A percentile compares a stretch with the other conserved stretches of the same genome.
Conservation (phyloP, 371 early-diverging fungal genomes). For the Mortierella sp. region DNA sequence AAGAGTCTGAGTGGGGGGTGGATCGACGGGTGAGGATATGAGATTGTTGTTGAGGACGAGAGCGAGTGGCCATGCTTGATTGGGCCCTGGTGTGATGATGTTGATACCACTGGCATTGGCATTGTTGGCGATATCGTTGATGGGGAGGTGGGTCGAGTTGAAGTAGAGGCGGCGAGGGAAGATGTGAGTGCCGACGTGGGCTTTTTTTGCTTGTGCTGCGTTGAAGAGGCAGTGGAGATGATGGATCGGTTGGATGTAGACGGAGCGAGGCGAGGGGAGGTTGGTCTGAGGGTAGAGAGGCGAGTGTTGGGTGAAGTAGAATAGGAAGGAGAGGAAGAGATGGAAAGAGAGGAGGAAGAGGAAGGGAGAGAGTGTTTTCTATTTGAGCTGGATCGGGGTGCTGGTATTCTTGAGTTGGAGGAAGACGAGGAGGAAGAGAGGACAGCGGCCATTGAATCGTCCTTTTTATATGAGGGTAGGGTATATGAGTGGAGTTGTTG, state of each 20-base stretch:
- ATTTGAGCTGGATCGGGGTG: slow-evolving; percentile 7
- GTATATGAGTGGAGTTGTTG: background rate
- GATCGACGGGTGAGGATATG: slow-evolving; percentile 35
- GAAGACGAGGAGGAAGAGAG: background rate
- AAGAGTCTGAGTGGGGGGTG: slow-evolving; percentile 53
- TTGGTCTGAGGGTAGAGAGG: slow-evolving; percentile 1
- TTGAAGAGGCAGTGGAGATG: background rate
- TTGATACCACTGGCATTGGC: slow-evolving; percentile 10
- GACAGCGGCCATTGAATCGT: slow-evolving; percentile 11
- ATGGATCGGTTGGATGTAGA: slow-evolving; percentile 9
- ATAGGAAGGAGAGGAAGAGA: slow-evolving; percentile 9
- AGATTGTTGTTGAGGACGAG: slow-evolving; percentile 19
- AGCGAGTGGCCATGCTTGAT: slow-evolving; percentile 31
- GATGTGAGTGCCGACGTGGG: slow-evolving; percentile 12
- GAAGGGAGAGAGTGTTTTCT: slow-evolving; percentile 7
- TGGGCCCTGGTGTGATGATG: background rate
- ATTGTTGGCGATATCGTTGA: slow-evolving; percentile 14
- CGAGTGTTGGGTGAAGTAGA: background rate
- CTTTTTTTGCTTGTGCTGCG: background rate
- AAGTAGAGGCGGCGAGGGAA: background rate
- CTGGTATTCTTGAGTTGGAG: slow-evolving; percentile 5
- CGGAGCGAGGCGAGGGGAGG: background rate
- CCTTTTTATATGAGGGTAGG: background rate
- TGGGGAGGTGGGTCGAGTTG: background rate
- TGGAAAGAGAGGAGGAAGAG: background rate